Evolutionary conservation across 352 stramenopile species (phyloP).

Genomic region (Phytophthora rubi): DNA sequence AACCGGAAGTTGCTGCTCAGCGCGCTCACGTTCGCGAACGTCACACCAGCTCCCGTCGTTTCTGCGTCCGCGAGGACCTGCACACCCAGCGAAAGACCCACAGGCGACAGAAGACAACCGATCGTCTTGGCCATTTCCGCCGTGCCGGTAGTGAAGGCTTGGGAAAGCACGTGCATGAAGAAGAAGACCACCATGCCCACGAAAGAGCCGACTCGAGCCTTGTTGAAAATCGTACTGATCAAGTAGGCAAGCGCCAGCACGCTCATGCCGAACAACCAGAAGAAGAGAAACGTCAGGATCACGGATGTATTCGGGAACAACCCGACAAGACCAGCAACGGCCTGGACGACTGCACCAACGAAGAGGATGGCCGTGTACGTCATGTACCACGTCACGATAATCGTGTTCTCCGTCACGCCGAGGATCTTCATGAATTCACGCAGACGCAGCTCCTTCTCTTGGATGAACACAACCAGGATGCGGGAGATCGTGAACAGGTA

Average conservation of each 20-base stretch:
- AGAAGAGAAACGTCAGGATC: slow-evolving; percentile 76
- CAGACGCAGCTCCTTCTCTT: slow-evolving; percentile 90
- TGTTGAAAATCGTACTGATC: slow-evolving; percentile 80
- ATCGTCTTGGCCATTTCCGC: slow-evolving; percentile 45
- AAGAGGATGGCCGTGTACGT: slow-evolving; percentile 88
- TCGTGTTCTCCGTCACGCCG: slow-evolving; percentile 81
- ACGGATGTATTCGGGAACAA: slow-evolving; percentile 51
- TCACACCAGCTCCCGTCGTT: slow-evolving; percentile 51
- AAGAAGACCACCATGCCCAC: slow-evolving; percentile 87
- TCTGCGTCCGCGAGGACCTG: slow-evolving; percentile 60
- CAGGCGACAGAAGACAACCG: slow-evolving; percentile 61
- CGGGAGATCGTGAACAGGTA: slow-evolving; percentile 89
- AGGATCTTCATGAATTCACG: slow-evolving; percentile 92
- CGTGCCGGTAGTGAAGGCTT: slow-evolving; percentile 37
- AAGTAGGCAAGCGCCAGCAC: slow-evolving; percentile 53
- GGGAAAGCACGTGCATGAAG: slow-evolving; percentile 78
- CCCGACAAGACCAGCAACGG: slow-evolving; percentile 43
- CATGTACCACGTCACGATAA: slow-evolving; percentile 80
- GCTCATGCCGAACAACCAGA: slow-evolving; percentile 69
- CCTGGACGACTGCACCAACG: slow-evolving; percentile 60
- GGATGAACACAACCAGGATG: slow-evolving; percentile 84
- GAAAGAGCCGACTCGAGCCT: slow-evolving; percentile 59
- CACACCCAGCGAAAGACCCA: slow-evolving; percentile 73
- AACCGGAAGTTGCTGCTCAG: slow-evolving; percentile 65
- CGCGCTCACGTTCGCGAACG: slow-evolving; percentile 44